Percentiles rank a stretch among this genome's conserved stretches.
Conservation (phyloP, 192 early-diverging fungal species). For the Neocallimastix lanati region DNA sequence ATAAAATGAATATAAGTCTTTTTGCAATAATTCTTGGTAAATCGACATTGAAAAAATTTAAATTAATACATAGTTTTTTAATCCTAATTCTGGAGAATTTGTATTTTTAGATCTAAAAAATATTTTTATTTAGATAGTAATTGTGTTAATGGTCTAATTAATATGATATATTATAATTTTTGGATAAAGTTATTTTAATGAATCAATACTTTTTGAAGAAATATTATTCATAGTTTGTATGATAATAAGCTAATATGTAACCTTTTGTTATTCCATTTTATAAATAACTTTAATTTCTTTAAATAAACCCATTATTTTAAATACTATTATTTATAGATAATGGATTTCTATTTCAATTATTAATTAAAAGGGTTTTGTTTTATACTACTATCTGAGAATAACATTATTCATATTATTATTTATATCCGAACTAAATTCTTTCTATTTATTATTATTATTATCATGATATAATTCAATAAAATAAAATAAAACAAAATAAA, state of each 20-base stretch:
- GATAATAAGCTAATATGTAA: conserved; percentile 43
- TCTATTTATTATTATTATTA: too few relatives aligned
- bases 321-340: background rate
- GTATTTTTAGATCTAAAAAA: conserved; percentile 42
- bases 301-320: background rate
- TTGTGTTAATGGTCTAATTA: conserved; percentile 45
- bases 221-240: conserved; percentile 47
- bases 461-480: too few relatives aligned
- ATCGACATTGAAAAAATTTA: conserved; percentile 51
- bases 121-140: conserved; percentile 54
- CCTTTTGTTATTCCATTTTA: conserved; percentile 19
- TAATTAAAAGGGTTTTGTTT: background rate
- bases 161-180: conserved; percentile 34
- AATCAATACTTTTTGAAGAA: conserved; percentile 43
- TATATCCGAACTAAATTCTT: too few relatives aligned
- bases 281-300: background rate
- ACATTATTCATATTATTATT: background rate
- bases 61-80: conserved; percentile 55
- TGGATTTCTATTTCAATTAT: background rate
- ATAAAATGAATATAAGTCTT: conserved; percentile 42
- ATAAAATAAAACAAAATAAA: too few relatives aligned
- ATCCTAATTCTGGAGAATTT: conserved; percentile 8
- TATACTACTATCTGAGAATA: background rate
- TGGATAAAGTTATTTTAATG: conserved; percentile 44
- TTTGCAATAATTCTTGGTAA: conserved; percentile 44